A percentile compares a stretch with the other conserved stretches of the same genome.
Conservation (phyloP, 1,139 yeast species). For the Blastobotrys proliferans region DNA sequence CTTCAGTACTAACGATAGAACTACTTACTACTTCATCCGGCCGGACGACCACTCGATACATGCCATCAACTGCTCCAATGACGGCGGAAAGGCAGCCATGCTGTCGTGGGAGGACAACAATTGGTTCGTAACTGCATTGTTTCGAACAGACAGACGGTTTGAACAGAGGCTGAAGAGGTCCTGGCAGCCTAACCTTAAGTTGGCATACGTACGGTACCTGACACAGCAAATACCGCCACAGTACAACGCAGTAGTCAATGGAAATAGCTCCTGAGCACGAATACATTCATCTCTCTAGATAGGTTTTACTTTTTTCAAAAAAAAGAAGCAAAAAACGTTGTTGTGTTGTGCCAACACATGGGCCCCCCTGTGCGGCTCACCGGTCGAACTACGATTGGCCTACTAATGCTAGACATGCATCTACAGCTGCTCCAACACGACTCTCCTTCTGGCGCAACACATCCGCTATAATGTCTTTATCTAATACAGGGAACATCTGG, state of each 20-base stretch:
- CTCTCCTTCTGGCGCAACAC: conserved; percentile 65
- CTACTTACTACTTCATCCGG: not conserved
- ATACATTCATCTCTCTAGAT: not conserved
- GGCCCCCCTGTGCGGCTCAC: not conserved
- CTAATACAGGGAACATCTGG: conserved; percentile 76
- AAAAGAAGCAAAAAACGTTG: too few relatives aligned
- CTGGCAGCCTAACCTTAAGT: conserved; percentile 5
- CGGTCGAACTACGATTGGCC: conserved; percentile 10
- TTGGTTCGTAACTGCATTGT: conserved; percentile 2
- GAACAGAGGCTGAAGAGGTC: conserved; percentile 1
- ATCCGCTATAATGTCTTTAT: conserved; percentile 63
- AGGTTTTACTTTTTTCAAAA: too few relatives aligned
- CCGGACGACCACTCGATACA: conserved; percentile 1
- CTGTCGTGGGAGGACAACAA: conserved; percentile 6
- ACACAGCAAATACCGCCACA: not conserved
- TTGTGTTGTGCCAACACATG: not conserved
- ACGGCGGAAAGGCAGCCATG: conserved; percentile 1
- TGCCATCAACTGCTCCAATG: conserved; percentile 1
- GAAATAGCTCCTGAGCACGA: not conserved
- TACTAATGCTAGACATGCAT: conserved; percentile 44
- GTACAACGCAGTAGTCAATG: too few relatives aligned
- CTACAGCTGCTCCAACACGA: conserved; percentile 71
- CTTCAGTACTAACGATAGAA: conserved; percentile 1
- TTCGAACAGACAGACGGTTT: conserved; percentile 1
- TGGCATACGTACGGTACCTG: not conserved